Evolutionary conservation across 2,329 filamentous ascomycete species (phyloP).

Genomic region (Hypoxylon sp.): DNA sequence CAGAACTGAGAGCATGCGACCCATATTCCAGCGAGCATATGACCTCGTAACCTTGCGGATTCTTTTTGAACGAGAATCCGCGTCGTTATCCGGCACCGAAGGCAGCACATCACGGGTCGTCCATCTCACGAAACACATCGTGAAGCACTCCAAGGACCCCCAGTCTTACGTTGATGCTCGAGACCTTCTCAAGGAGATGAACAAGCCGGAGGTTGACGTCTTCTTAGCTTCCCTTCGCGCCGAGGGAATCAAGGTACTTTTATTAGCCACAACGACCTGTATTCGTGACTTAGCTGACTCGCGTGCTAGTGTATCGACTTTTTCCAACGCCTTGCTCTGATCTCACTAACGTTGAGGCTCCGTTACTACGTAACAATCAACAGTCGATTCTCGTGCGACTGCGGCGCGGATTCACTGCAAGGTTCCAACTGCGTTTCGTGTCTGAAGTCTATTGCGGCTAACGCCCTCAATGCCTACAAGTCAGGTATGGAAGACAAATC

Average conservation of each 20-base stretch:
- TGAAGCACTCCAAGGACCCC: conserved; percentile 47
- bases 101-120: conserved; percentile 19
- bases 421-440: conserved; percentile 34
- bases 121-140: conserved; percentile 49
- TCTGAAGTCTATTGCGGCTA: conserved; percentile 32
- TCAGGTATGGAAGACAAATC: conserved; percentile 26
- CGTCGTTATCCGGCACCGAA: background rate
- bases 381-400: conserved; percentile 17
- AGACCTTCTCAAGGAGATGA: conserved; percentile 53
- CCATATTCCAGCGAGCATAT: conserved; percentile 26
- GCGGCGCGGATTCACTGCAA: conserved; percentile 16
- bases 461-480: conserved; percentile 36
- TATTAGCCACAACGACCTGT: conserved; percentile 20
- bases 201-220: conserved; percentile 49
- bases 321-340: conserved; percentile 22
- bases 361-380: conserved; percentile 33
- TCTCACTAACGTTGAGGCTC: conserved; percentile 26
- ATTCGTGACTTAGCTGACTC: conserved; percentile 7
- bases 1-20: conserved; percentile 12
- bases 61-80: conserved; percentile 10
- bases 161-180: conserved; percentile 59
- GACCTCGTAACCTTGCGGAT: conserved; percentile 24
- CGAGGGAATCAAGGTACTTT: conserved; percentile 42
- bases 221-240: conserved; percentile 45
- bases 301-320: conserved; percentile 22